Conservation (phyloP, 2,329 filamentous ascomycete species). For the Botrytis elliptica region DNA sequence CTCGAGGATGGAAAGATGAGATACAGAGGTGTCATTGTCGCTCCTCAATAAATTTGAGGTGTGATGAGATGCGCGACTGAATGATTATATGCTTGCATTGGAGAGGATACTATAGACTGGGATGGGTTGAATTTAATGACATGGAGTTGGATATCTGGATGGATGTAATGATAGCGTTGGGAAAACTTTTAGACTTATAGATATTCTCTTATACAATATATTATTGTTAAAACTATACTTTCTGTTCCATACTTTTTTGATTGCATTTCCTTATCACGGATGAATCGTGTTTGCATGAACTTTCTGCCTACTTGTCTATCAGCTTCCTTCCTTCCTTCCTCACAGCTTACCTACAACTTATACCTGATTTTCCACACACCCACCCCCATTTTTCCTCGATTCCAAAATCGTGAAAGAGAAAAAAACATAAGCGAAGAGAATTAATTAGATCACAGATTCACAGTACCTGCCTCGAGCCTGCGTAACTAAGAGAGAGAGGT, state of each 20-base stretch:
- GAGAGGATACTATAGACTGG: neutral
- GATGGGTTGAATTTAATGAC: neutral
- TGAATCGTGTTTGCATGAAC: too few relatives aligned
- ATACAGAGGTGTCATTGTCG: slow-evolving; percentile 47
- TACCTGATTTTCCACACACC: too few relatives aligned
- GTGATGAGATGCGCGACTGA: neutral
- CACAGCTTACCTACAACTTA: too few relatives aligned
- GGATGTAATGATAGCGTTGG: slow-evolving; percentile 2
- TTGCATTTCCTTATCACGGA: too few relatives aligned
- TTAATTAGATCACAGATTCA: too few relatives aligned
- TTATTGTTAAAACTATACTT: neutral
- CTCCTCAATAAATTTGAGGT: slow-evolving; percentile 25
- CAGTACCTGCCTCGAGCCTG: too few relatives aligned
- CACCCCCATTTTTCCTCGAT: too few relatives aligned
- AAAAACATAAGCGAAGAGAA: too few relatives aligned
- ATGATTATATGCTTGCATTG: neutral
- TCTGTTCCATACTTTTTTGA: neutral
- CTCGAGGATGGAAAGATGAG: slow-evolving; percentile 56
- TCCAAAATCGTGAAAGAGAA: too few relatives aligned
- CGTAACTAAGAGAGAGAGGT: too few relatives aligned
- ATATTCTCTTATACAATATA: neutral
- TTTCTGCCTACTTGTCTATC: too few relatives aligned
- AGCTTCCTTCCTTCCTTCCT: too few relatives aligned
- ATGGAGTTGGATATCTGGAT: neutral
- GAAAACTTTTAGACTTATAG: slow-evolving; percentile 4